Percentiles rank a stretch among this genome's conserved stretches.
phyloP scores from a whole-genome alignment of 192 early-diverging fungal species.

The Paraglomus occultum region DNA sequence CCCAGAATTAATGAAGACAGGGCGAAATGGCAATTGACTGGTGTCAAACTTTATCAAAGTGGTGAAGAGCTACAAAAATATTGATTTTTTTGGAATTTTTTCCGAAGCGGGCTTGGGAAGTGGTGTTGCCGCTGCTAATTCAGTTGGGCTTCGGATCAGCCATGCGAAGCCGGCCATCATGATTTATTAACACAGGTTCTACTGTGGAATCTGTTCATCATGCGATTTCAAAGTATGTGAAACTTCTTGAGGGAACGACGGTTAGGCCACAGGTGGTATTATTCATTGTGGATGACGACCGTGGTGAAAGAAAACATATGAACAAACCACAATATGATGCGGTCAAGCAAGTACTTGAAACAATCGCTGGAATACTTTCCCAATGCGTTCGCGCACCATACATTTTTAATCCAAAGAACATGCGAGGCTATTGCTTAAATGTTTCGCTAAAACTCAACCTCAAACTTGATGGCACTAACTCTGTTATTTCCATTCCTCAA shows the following conservation, averaged over 20 bases:
- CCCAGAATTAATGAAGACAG: too few relatives aligned
- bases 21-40: too few relatives aligned
- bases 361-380: conserved; percentile 72
- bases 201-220: conserved; percentile 64
- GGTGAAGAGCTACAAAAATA: too few relatives aligned
- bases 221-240: conserved; percentile 71
- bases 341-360: conserved; percentile 76
- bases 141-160: too few relatives aligned
- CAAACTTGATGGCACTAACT: conserved; percentile 80
- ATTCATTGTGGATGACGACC: conserved; percentile 80
- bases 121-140: too few relatives aligned
- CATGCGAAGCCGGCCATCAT: conserved; percentile 66
- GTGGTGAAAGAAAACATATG: conserved; percentile 56
- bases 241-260: conserved; percentile 58
- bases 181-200: conserved; percentile 55
- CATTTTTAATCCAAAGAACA: conserved; percentile 46
- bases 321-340: conserved; percentile 62
- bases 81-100: too few relatives aligned
- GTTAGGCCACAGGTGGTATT: conserved; percentile 78
- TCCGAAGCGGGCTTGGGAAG: too few relatives aligned
- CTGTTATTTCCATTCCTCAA: conserved; percentile 47
- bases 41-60: too few relatives aligned
- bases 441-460: conserved; percentile 83
- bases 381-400: conserved; percentile 82
- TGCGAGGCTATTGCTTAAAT: conserved; percentile 78